These are phyloP conservation scores for Aureobasidium lini DNA, from an alignment of 2,329 filamentous ascomycete species.

Conservation along the genomic window DNA sequence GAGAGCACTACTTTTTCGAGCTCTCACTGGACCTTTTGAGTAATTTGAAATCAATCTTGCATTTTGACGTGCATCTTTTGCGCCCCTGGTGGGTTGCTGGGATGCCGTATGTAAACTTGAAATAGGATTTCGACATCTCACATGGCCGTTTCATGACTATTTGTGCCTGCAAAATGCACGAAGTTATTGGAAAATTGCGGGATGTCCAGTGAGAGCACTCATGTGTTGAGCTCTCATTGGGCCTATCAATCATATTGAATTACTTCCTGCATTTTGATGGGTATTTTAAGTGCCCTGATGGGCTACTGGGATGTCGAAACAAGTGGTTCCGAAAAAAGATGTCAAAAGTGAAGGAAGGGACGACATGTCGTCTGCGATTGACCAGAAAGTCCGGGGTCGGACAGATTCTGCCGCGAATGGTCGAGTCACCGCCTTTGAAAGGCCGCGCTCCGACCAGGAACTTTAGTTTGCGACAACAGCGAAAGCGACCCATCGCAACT, in stretches of 20 bases:
- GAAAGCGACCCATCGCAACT: not conserved
- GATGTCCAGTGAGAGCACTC: not conserved
- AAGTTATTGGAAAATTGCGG: not conserved
- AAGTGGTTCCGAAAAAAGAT: no score
- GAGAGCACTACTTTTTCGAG: not conserved
- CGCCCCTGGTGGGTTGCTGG: no score
- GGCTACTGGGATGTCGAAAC: no score
- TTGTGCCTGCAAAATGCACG: not conserved
- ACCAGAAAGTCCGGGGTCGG: not conserved
- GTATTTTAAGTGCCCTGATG: not conserved
- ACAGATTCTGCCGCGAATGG: not conserved
- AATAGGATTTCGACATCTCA: no score
- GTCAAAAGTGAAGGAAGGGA: not conserved
- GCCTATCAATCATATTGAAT: no score
- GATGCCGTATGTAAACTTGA: no score
- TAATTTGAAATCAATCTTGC: not conserved
- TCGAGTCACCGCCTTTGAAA: conserved; percentile 3
- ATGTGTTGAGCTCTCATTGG: not conserved
- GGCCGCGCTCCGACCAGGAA: not conserved
- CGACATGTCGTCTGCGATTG: not conserved
- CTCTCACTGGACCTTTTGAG: not conserved
- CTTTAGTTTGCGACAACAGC: conserved; percentile 1
- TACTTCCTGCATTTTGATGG: not conserved
- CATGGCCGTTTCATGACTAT: no score
- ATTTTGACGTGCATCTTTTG: not conserved